Conservation (phyloP, 1,284 basidiomycete genomes). For the Austroboletus niveus region DNA sequence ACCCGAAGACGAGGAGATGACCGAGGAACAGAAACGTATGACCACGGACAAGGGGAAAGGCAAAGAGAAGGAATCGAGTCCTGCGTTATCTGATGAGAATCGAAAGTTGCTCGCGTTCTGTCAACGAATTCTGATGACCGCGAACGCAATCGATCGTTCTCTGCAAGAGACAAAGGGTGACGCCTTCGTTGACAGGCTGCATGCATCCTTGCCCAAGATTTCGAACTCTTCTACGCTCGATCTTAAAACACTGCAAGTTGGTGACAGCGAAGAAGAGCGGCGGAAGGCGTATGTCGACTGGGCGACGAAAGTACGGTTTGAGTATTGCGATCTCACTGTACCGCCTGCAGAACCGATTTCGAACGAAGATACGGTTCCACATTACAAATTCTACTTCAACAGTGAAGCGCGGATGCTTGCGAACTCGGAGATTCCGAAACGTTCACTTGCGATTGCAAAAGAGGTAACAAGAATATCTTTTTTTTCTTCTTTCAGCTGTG, state of each 20-base stretch:
- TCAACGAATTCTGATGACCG: constrained; percentile 75
- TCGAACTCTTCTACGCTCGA: constrained; percentile 42
- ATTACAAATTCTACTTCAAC: constrained; percentile 78
- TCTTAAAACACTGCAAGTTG: constrained; percentile 46
- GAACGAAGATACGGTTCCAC: constrained; percentile 49
- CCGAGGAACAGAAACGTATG: constrained; percentile 81
- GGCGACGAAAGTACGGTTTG: constrained; percentile 78
- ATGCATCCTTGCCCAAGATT: constrained; percentile 72
- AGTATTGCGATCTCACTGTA: constrained; percentile 81
- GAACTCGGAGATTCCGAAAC: constrained; percentile 77
- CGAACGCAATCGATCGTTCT: constrained; percentile 79
- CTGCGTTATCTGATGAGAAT: constrained; percentile 60
- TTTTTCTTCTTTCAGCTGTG: constrained; percentile 2
- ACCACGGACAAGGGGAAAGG: constrained; percentile 55
- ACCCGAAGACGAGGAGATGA: constrained; percentile 58
- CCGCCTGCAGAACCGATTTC: constrained; percentile 29
- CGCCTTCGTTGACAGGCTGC: constrained; percentile 75
- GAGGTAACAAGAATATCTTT: constrained; percentile 50
- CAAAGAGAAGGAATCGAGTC: constrained; percentile 54
- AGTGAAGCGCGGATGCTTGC: constrained; percentile 78
- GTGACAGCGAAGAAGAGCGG: constrained; percentile 62
- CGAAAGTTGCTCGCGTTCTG: constrained; percentile 68
- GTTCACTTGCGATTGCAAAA: constrained; percentile 89
- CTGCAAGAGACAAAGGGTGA: constrained; percentile 84
- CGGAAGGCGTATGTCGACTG: constrained; percentile 76